A percentile compares a stretch with the other conserved stretches of the same genome.
phyloP scores from a whole-genome alignment of 2,329 filamentous ascomycete species.

The Pseudocercospora musae region DNA sequence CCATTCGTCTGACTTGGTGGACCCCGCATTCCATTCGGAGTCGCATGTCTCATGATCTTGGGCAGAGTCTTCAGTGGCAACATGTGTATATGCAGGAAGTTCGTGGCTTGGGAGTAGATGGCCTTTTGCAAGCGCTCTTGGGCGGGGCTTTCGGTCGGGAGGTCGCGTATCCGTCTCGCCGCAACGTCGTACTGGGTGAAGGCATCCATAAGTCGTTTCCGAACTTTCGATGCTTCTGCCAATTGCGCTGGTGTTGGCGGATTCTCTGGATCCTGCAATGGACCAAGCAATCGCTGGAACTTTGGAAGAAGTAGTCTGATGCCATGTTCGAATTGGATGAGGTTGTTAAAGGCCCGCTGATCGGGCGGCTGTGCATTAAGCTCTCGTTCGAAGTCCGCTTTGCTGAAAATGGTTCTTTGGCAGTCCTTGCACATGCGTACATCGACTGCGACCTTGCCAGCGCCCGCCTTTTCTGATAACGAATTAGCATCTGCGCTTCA shows the following conservation, averaged over 20 bases:
- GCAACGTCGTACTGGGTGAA: slow-evolving; percentile 85
- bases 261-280: slow-evolving; percentile 68
- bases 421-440: slow-evolving; percentile 92
- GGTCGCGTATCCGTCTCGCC: slow-evolving; percentile 74
- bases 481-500: slow-evolving; percentile 32
- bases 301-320: slow-evolving; percentile 77
- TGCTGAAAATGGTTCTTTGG: slow-evolving; percentile 66
- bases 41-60: slow-evolving; percentile 53
- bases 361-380: slow-evolving; percentile 66
- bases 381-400: slow-evolving; percentile 73
- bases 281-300: slow-evolving; percentile 73
- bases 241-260: slow-evolving; percentile 68
- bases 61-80: slow-evolving; percentile 65
- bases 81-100: slow-evolving; percentile 87
- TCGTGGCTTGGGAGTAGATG: slow-evolving; percentile 76
- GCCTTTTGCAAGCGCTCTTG: slow-evolving; percentile 75
- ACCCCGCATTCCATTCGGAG: slow-evolving; percentile 44
- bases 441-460: slow-evolving; percentile 65
- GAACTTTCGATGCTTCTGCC: slow-evolving; percentile 79
- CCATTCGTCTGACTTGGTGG: slow-evolving; percentile 25
- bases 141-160: slow-evolving; percentile 68
- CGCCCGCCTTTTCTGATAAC: slow-evolving; percentile 42
- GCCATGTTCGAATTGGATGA: slow-evolving; percentile 82
- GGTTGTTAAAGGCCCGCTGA: slow-evolving; percentile 76
- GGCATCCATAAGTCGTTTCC: slow-evolving; percentile 83